Evolutionary conservation across 768 basidiomycete genomes (phyloP).

Genomic region (Collybiopsis luxurians): DNA sequence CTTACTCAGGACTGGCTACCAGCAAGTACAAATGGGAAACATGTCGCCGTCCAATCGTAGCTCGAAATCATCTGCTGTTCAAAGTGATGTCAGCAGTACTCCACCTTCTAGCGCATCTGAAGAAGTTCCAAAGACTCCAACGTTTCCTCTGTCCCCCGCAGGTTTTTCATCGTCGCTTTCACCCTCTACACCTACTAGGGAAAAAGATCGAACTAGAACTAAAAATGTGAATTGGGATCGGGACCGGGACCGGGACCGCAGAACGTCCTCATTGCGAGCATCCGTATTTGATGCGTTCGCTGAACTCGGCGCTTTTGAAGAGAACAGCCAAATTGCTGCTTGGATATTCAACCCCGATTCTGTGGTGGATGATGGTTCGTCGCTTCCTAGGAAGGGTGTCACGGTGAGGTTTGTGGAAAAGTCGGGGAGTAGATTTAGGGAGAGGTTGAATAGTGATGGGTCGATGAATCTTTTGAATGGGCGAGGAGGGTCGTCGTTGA

Average conservation of each 20-base stretch:
- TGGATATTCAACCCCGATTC: slow-evolving; percentile 8
- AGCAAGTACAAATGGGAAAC: too few species aligned
- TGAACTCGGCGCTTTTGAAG: slow-evolving; percentile 9
- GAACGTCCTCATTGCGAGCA: neutral
- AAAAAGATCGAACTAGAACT: too few species aligned
- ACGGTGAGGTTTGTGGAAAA: slow-evolving; percentile 1
- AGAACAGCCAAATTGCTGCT: slow-evolving; percentile 10
- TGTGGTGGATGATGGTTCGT: too few species aligned
- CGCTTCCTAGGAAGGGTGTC: neutral
- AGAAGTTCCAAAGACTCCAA: neutral
- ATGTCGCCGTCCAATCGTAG: neutral
- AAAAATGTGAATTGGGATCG: too few species aligned
- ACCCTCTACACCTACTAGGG: neutral
- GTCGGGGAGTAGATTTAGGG: slow-evolving; percentile 7
- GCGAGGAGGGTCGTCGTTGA: neutral
- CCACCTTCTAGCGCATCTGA: neutral
- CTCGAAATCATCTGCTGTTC: neutral
- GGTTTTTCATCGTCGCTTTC: neutral
- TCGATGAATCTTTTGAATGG: neutral
- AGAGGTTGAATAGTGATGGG: slow-evolving; percentile 3
- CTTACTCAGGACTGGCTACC: too few species aligned
- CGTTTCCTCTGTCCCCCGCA: neutral
- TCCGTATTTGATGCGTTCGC: slow-evolving; percentile 9
- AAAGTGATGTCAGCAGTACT: neutral
- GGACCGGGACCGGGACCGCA: neutral